A percentile compares a stretch with the other conserved stretches of the same genome.
These are phyloP conservation scores for Thymus mandschuricus DNA, from an alignment of 257 asterid species.

Conservation along the genomic window DNA sequence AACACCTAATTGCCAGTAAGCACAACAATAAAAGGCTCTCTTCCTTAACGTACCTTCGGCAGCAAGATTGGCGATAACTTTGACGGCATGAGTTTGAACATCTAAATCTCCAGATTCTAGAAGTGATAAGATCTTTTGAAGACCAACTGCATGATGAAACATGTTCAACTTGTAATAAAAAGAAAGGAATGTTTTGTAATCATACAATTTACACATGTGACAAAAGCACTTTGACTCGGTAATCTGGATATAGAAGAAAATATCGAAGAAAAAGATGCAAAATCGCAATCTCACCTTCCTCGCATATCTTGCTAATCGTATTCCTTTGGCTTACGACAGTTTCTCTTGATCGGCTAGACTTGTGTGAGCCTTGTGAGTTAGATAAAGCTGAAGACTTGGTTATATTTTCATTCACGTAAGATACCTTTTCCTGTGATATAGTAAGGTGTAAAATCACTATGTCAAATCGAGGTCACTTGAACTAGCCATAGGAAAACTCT, in stretches of 20 bases:
- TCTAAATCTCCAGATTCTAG: slow-evolving; percentile 73
- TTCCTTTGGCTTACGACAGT: slow-evolving; percentile 64
- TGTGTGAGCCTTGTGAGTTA: slow-evolving; percentile 39
- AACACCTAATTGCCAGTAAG: background rate
- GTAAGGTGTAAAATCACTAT: slow-evolving; percentile 16
- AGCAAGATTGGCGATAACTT: slow-evolving; percentile 96
- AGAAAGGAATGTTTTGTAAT: background rate
- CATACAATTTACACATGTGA: background rate
- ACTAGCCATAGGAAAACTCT: background rate
- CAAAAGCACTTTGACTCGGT: background rate
- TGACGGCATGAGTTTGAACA: slow-evolving; percentile 93
- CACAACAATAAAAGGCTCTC: background rate
- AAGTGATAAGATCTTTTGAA: slow-evolving; percentile 79
- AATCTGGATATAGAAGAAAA: background rate
- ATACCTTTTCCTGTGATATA: slow-evolving; percentile 65
- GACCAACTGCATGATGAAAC: slow-evolving; percentile 68
- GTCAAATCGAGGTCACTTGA: background rate
- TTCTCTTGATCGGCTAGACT: slow-evolving; percentile 58
- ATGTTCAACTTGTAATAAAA: slow-evolving; percentile 25
- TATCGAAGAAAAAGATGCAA: background rate
- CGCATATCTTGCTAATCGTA: slow-evolving; percentile 83
- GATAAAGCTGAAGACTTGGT: slow-evolving; percentile 49
- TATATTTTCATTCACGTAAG: slow-evolving; percentile 54
- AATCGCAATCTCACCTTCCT: slow-evolving; percentile 69
- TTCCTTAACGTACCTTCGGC: slow-evolving; percentile 72